Evolutionary conservation across 2,329 filamentous ascomycete species (phyloP).

Genomic region (Scedosporium boydii): DNA sequence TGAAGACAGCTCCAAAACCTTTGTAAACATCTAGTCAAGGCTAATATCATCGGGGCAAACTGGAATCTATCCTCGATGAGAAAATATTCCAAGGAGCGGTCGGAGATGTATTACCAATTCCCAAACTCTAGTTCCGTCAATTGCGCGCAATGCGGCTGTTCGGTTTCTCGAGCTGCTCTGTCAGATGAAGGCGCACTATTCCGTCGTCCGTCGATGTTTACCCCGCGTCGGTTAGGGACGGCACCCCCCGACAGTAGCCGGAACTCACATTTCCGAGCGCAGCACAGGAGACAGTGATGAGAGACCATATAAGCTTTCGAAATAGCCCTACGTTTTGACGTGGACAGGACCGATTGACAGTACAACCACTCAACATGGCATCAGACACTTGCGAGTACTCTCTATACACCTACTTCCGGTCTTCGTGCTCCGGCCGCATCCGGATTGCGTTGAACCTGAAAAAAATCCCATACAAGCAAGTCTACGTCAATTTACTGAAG

Average conservation of each 20-base stretch:
- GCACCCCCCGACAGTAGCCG: not conserved
- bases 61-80: no score
- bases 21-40: no score
- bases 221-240: not conserved
- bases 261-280: not conserved
- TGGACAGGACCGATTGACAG: not conserved
- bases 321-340: not conserved
- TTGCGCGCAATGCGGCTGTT: no score
- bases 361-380: not conserved
- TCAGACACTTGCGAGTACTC: not conserved
- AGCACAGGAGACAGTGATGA: not conserved
- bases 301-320: not conserved
- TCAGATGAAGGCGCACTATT: not conserved
- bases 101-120: no score
- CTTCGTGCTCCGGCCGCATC: slow-evolving; percentile 38
- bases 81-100: no score
- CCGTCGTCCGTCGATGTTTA: not conserved
- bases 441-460: slow-evolving; percentile 39
- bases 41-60: no score
- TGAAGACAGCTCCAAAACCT: no score
- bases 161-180: no score
- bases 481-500: slow-evolving; percentile 33
- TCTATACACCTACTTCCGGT: slow-evolving; percentile 33
- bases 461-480: slow-evolving; percentile 26
- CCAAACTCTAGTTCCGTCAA: no score